Percentiles rank a stretch among this genome's conserved stretches.
These are phyloP conservation scores for Nemania serpens DNA, from an alignment of 2,329 filamentous ascomycete species.

Conservation along the genomic window DNA sequence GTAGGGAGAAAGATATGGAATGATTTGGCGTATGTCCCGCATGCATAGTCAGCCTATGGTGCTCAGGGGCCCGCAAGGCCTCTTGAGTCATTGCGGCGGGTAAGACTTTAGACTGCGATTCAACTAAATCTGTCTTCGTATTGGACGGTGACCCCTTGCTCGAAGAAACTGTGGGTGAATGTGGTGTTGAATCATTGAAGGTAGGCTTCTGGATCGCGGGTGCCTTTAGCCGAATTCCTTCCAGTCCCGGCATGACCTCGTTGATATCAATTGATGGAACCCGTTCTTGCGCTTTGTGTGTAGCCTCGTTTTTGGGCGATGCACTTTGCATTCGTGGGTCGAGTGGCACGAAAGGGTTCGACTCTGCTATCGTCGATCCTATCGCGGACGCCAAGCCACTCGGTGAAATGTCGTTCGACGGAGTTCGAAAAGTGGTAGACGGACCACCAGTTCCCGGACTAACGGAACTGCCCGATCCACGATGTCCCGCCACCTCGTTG, in stretches of 20 bases:
- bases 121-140: conserved; percentile 34
- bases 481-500: conserved; percentile 15
- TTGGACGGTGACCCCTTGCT: conserved; percentile 40
- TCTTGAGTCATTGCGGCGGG: conserved; percentile 52
- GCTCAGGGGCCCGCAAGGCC: conserved; percentile 53
- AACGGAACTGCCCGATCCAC: conserved; percentile 28
- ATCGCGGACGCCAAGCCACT: conserved; percentile 31
- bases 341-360: conserved; percentile 46
- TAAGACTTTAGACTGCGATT: conserved; percentile 33
- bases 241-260: conserved; percentile 62
- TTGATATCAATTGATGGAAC: conserved; percentile 61
- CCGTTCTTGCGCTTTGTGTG: conserved; percentile 39
- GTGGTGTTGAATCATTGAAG: conserved; percentile 47
- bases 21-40: conserved; percentile 68
- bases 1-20: conserved; percentile 55
- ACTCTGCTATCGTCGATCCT: conserved; percentile 43
- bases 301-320: conserved; percentile 35
- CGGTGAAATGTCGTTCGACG: conserved; percentile 31
- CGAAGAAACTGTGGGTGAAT: conserved; percentile 36
- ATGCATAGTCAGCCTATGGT: conserved; percentile 61
- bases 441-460: conserved; percentile 25
- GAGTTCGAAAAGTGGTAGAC: conserved; percentile 25
- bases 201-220: conserved; percentile 58
- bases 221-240: conserved; percentile 62
- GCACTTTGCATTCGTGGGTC: conserved; percentile 52